Percentiles rank a stretch among this genome's conserved stretches.
Evolutionary conservation across 176 grass and related monocot species (phyloP).

Genomic region (Rhipidocladum racemiflorum): DNA sequence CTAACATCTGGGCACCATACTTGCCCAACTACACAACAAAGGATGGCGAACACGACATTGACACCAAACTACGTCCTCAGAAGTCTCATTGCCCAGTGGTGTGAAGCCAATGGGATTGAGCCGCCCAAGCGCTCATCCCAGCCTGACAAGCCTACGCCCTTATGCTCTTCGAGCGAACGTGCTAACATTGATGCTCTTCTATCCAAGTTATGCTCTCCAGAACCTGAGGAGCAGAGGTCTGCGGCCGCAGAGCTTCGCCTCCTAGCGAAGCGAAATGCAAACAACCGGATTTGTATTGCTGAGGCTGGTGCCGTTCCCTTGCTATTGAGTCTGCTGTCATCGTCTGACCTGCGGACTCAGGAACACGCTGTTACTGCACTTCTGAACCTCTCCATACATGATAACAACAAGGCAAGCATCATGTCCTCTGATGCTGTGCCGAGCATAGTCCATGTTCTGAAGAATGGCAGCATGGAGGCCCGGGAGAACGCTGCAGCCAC

Average conservation of each 20-base stretch:
- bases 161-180: slow-evolving; percentile 55
- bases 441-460: slow-evolving; percentile 77
- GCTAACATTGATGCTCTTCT: slow-evolving; percentile 74
- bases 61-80: slow-evolving; percentile 84
- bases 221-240: slow-evolving; percentile 57
- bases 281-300: slow-evolving; percentile 84
- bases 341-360: slow-evolving; percentile 63
- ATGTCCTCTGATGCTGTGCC: slow-evolving; percentile 67
- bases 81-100: slow-evolving; percentile 85
- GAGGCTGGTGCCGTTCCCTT: slow-evolving; percentile 85
- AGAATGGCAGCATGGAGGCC: slow-evolving; percentile 88
- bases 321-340: slow-evolving; percentile 52
- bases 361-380: slow-evolving; percentile 92
- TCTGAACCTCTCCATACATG: slow-evolving; percentile 85
- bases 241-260: slow-evolving; percentile 80
- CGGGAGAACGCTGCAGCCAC: slow-evolving; percentile 93
- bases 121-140: slow-evolving; percentile 56
- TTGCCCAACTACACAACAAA: slow-evolving; percentile 89
- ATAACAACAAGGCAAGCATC: slow-evolving; percentile 83
- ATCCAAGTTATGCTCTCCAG: slow-evolving; percentile 53
- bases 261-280: slow-evolving; percentile 72
- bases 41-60: slow-evolving; percentile 53
- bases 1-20: slow-evolving; percentile 63
- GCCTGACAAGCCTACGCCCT: slow-evolving; percentile 20
- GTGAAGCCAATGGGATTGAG: slow-evolving; percentile 67